Evolutionary conservation across 768 basidiomycete species (phyloP).

Genomic region (Trametes punicea): DNA sequence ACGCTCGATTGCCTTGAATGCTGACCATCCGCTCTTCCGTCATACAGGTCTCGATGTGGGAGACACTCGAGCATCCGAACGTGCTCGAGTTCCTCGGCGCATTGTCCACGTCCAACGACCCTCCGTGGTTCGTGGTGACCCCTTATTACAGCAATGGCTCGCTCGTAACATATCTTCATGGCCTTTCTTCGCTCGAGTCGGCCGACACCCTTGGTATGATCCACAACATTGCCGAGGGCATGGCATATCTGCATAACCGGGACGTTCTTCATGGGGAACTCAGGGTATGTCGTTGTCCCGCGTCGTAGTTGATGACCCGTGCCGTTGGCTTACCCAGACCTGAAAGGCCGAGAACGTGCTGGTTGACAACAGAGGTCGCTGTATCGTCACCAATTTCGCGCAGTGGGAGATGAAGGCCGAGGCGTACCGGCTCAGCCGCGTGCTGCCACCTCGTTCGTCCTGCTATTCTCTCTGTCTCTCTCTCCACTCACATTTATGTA

Average conservation of each 20-base stretch:
- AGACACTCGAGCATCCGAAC: conserved; percentile 59
- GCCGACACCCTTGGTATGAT: conserved; percentile 57
- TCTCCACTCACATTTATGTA: conserved; percentile 24
- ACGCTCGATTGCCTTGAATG: too few species aligned
- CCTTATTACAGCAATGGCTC: conserved; percentile 68
- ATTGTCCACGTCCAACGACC: conserved; percentile 62
- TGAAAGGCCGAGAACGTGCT: conserved; percentile 69
- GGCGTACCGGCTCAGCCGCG: conserved; percentile 56
- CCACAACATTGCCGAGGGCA: conserved; percentile 73
- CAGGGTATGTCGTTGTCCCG: conserved; percentile 67
- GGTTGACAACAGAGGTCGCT: conserved; percentile 60
- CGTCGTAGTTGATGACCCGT: too few species aligned
- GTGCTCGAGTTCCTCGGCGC: conserved; percentile 77
- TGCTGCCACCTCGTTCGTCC: conserved; percentile 30
- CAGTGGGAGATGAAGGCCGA: conserved; percentile 79
- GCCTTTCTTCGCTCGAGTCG: conserved; percentile 28
- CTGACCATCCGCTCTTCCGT: too few species aligned
- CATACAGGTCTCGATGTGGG: conserved; percentile 50
- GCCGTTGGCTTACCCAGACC: too few species aligned
- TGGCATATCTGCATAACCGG: conserved; percentile 72
- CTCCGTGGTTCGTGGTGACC: conserved; percentile 48
- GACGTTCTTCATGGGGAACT: conserved; percentile 78
- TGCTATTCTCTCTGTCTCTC: too few species aligned
- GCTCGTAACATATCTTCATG: conserved; percentile 56
- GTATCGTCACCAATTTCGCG: conserved; percentile 80